Percentiles rank a stretch among this genome's conserved stretches.
These are phyloP conservation scores for Amanita rimosa DNA, from an alignment of 768 basidiomycete genomes.

Conservation along the genomic window DNA sequence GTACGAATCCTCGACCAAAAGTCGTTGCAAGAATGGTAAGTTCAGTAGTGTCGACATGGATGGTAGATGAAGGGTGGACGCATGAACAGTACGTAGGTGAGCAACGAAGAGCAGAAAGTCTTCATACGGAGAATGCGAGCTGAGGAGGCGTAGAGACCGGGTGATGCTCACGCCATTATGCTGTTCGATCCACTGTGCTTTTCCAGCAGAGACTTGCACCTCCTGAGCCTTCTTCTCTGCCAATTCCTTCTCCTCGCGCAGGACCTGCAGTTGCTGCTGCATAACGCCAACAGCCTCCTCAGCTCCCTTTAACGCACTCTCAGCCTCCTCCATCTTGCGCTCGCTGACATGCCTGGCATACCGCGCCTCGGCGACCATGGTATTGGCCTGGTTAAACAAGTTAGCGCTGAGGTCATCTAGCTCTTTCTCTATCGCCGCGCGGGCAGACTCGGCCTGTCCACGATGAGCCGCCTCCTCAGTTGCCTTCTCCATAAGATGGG, in stretches of 20 bases:
- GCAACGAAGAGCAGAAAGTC: slow-evolving; percentile 73
- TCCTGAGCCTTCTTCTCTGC: slow-evolving; percentile 42
- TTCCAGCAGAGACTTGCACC: slow-evolving; percentile 43
- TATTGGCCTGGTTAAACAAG: slow-evolving; percentile 88
- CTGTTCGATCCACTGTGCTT: slow-evolving; percentile 57
- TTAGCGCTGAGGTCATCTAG: slow-evolving; percentile 88
- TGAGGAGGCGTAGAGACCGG: slow-evolving; percentile 38
- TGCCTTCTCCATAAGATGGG: slow-evolving; percentile 87
- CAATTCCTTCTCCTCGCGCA: slow-evolving; percentile 57
- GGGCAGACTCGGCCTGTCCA: slow-evolving; percentile 82
- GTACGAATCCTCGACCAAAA: slow-evolving; percentile 77
- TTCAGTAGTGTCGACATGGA: slow-evolving; percentile 63
- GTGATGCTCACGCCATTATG: slow-evolving; percentile 18
- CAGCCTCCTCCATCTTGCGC: slow-evolving; percentile 65
- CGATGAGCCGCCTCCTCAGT: slow-evolving; percentile 89
- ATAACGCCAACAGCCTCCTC: slow-evolving; percentile 79
- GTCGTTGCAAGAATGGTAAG: slow-evolving; percentile 67
- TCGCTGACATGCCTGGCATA: slow-evolving; percentile 54
- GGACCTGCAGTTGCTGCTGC: slow-evolving; percentile 74
- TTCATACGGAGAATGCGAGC: slow-evolving; percentile 62
- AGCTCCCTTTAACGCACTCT: slow-evolving; percentile 67
- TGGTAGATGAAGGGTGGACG: slow-evolving; percentile 48
- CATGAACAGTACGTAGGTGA: slow-evolving; percentile 65
- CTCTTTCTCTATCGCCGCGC: slow-evolving; percentile 81
- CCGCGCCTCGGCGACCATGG: slow-evolving; percentile 95